Percentiles rank a stretch among this genome's conserved stretches.
These are phyloP conservation scores for Cryptococcus amylolentus DNA, from an alignment of 1,284 basidiomycete species.

Conservation along the genomic window DNA sequence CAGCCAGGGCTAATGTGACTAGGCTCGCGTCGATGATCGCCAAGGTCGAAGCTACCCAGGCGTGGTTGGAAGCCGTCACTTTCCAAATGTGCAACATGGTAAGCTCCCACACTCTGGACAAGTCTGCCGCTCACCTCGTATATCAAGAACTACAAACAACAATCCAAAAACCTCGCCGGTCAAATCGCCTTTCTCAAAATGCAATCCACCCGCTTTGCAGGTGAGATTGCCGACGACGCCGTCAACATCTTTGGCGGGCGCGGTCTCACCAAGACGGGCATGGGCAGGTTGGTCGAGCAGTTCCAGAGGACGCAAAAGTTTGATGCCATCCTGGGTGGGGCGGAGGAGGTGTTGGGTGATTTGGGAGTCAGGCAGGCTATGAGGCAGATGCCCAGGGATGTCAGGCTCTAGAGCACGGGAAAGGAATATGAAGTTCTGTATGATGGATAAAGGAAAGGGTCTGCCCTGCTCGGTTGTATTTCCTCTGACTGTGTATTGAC, in stretches of 20 bases:
- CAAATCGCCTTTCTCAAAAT: conserved; percentile 56
- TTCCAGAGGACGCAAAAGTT: conserved; percentile 70
- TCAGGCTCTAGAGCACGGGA: conserved; percentile 25
- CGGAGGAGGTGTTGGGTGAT: conserved; percentile 54
- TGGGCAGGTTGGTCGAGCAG: conserved; percentile 56
- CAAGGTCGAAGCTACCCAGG: conserved; percentile 74
- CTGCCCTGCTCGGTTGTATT: not conserved
- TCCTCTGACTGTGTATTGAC: too few species aligned
- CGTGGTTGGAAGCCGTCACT: conserved; percentile 84
- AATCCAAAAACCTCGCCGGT: conserved; percentile 54
- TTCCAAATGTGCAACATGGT: conserved; percentile 85
- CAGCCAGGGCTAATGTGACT: conserved; percentile 1
- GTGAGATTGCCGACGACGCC: conserved; percentile 53
- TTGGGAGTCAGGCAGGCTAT: conserved; percentile 55
- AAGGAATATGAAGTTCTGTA: not conserved
- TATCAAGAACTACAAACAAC: conserved; percentile 63
- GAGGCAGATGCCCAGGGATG: conserved; percentile 48
- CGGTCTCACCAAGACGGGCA: conserved; percentile 61
- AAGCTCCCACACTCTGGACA: not conserved
- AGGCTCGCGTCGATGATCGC: conserved; percentile 76
- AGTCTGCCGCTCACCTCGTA: not conserved
- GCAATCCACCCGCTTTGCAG: conserved; percentile 53
- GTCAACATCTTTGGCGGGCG: conserved; percentile 57
- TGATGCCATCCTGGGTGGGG: conserved; percentile 63
- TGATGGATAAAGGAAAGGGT: not conserved